These are phyloP conservation scores for Anacardium occidentale DNA, from an alignment of 345 rosid genomes.

Conservation along the genomic window DNA sequence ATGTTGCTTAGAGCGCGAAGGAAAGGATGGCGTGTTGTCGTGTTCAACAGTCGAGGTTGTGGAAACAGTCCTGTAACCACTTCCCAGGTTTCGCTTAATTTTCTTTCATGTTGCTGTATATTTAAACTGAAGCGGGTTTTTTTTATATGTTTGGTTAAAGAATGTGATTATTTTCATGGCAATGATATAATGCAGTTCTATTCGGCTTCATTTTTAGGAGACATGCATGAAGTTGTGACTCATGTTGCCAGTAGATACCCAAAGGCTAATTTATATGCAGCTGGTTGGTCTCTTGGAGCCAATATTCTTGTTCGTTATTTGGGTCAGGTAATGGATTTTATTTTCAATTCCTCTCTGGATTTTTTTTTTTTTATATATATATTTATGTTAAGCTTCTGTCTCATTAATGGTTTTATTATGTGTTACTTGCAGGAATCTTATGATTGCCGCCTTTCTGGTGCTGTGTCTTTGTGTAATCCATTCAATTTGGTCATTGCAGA, in stretches of 20 bases:
- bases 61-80: conserved; percentile 81
- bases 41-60: conserved; percentile 89
- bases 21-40: conserved; percentile 86
- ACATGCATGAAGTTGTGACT: conserved; percentile 63
- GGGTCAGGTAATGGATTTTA: conserved; percentile 49
- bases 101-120: not conserved
- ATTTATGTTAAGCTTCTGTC: not conserved
- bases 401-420: conserved; percentile 1
- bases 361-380: not conserved
- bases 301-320: conserved; percentile 87
- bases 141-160: not conserved
- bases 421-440: conserved; percentile 59
- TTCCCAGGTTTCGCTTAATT: conserved; percentile 52
- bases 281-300: conserved; percentile 96
- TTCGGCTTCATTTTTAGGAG: conserved; percentile 95
- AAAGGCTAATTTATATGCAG: conserved; percentile 74
- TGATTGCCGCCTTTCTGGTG: conserved; percentile 66
- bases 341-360: too few relatives aligned
- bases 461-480: conserved; percentile 90
- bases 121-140: not conserved
- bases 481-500: conserved; percentile 88
- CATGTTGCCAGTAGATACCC: conserved; percentile 64
- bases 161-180: conserved; percentile 19
- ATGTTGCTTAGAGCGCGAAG: conserved; percentile 60
- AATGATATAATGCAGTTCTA: conserved; percentile 67